Base-by-base conservation (phyloP, 2,329 filamentous ascomycete species). In the Penicillium sp. region DNA sequence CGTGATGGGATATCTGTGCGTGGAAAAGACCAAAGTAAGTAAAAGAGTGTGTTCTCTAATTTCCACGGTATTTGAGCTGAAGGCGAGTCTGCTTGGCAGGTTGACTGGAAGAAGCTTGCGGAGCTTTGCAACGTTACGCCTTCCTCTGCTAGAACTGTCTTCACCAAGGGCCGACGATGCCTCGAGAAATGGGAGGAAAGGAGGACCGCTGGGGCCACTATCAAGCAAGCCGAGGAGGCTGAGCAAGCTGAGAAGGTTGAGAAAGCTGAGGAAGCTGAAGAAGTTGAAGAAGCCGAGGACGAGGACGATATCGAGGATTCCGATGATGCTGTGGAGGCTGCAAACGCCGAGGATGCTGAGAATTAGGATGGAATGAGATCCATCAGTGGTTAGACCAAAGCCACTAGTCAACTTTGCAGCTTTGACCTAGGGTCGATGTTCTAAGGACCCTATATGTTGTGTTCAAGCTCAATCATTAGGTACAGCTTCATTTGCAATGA, bases 181-280 rank as follows among this genome's bases (percentile, higher is more conserved):
- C 45, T 47, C 5, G 45, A 34, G 19, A 36, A n/a, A 25, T 47
- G 31, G 45, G 31, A 47, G 19, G 31, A 36, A 5, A 8, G 11
- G 5, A 33, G 19, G 3, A n/a, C 5, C 3, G 13, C 27, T 15
- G 27, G 7, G 1, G 11, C 4, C 8, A 4, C 4, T 34, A 11
- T 16, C 1, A n/a, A 34, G 13, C 4, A 16, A 7, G 5, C 13
- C 2, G 8, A 21, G 29, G 4, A 33, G 10, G n/a, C 2, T 0
- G 19, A 23, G 9, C 4, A n/a, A 4, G 3, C 15, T 0, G 4
- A 15, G 0, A n/a, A n/a, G n/a, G 25, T 8, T 2, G 19, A 23
- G 2, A 4, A 21, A 6, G 2, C 4, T 7, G 13, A 21, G 11
- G 3, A 33, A 16, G 6, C 5, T 16, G 29, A 34, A 2, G 4